Conservation (phyloP, 1,284 basidiomycete genomes). For the Ganoderma boninense region DNA sequence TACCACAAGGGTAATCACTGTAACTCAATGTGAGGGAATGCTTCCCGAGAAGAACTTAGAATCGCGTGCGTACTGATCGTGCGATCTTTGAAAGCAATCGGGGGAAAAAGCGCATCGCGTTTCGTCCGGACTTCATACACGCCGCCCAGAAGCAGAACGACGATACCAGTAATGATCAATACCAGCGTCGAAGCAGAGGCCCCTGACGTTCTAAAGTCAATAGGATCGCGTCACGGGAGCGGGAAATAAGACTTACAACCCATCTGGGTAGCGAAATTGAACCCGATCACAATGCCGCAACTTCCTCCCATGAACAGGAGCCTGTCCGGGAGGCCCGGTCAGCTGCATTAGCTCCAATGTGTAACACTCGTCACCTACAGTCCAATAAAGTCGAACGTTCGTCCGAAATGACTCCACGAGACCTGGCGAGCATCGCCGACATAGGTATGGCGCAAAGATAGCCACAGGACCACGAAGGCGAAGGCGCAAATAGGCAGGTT, state of each 20-base stretch:
- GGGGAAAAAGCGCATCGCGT: slow-evolving; percentile 77
- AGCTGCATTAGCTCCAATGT: slow-evolving; percentile 23
- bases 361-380: slow-evolving; percentile 57
- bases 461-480: slow-evolving; percentile 62
- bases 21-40: slow-evolving; percentile 33
- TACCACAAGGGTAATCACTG: slow-evolving; percentile 71
- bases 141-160: slow-evolving; percentile 62
- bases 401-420: slow-evolving; percentile 62
- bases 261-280: slow-evolving; percentile 71
- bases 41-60: slow-evolving; percentile 21
- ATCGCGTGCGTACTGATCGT: slow-evolving; percentile 59
- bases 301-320: slow-evolving; percentile 79
- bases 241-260: slow-evolving; percentile 63
- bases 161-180: slow-evolving; percentile 63
- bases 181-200: slow-evolving; percentile 62
- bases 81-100: slow-evolving; percentile 62
- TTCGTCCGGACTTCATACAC: slow-evolving; percentile 71
- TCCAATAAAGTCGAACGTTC: slow-evolving; percentile 77
- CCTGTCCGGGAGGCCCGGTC: slow-evolving; percentile 46
- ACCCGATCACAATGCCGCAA: slow-evolving; percentile 75
- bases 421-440: slow-evolving; percentile 53
- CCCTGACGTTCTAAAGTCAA: slow-evolving; percentile 54
- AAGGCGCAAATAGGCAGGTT: slow-evolving; percentile 78
- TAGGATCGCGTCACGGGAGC: slow-evolving; percentile 12
- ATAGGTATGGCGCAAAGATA: slow-evolving; percentile 64